Evolutionary conservation across 2,329 filamentous ascomycete species (phyloP), one percentile per base, ranked within the genome.

Genomic region (Aureobasidium sp.): DNA sequence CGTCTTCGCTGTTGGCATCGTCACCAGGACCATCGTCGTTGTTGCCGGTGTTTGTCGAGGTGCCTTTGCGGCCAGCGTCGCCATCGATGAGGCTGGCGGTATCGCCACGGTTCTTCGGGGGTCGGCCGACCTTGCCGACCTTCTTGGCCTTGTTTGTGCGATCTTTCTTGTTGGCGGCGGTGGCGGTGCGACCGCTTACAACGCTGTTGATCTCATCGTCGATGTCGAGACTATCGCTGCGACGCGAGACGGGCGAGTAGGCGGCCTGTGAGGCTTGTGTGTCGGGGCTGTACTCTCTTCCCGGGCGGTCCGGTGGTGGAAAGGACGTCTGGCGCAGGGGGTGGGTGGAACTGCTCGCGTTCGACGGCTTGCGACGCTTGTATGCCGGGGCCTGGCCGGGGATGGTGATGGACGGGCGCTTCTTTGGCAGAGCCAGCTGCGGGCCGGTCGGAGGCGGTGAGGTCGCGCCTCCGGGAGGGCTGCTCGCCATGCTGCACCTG

Each of bases 291-390:
- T 62, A 64, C 9, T 40, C 60, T 46, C 42, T 40, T 37, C 46
- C 60, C 33, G 78, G 73, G n/a, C 70, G 73, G 21, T 73, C 70
- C 21, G 68, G 58, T 27, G 88, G 88, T 0, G 88, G 87, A 69
- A 91, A 94, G 0, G 88, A 90, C 4, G 90, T 92, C 69, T 91
- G 88, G 40, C 89, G 87, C 1, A 94, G 82, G 1, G 87, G 87
- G 65, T 90, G 87, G 0, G 81, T 77, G 1, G 82, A 81, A 5
- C 79, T 73, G 3, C 81, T 80, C 27, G 79, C 75, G 3, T 85
- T 81, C 13, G 86, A 90, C 6, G 85, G 80, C 70, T 92, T 92
- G 69, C 88, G 86, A 49, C 86, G 85, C 70, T 90, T 90, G 49
- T 57, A 49, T 15, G 58, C 35, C 77, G 72, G 37, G 17, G 76